Conservation (phyloP, 345 rosid species). For the Arabidopsis arenosa region DNA sequence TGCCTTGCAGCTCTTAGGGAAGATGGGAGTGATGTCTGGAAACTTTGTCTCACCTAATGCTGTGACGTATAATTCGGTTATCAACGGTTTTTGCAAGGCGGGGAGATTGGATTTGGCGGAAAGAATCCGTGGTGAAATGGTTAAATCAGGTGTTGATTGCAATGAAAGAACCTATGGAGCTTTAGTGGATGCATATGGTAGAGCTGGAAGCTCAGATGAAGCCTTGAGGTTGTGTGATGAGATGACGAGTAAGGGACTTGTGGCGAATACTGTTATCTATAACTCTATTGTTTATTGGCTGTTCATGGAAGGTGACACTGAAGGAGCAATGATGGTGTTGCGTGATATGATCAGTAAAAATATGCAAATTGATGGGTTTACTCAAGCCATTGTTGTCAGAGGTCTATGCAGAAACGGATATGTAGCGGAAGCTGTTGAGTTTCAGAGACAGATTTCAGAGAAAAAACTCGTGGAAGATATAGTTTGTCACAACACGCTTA, state of each 20-base stretch:
- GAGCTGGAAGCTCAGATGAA: slow-evolving; percentile 57
- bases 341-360: slow-evolving; percentile 57
- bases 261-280: slow-evolving; percentile 58
- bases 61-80: slow-evolving; percentile 61
- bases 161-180: slow-evolving; percentile 72
- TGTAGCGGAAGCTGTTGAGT: slow-evolving; percentile 53
- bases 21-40: slow-evolving; percentile 59
- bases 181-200: slow-evolving; percentile 67
- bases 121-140: slow-evolving; percentile 52
- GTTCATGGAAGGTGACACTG: slow-evolving; percentile 57
- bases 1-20: slow-evolving; percentile 50
- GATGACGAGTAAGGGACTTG: slow-evolving; percentile 66
- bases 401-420: slow-evolving; percentile 58
- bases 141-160: slow-evolving; percentile 55
- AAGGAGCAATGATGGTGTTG: slow-evolving; percentile 53
- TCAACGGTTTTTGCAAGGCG: slow-evolving; percentile 67
- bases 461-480: slow-evolving; percentile 57
- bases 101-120: slow-evolving; percentile 60
- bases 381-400: slow-evolving; percentile 55
- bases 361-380: slow-evolving; percentile 52
- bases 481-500: slow-evolving; percentile 59
- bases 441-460: slow-evolving; percentile 52
- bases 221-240: slow-evolving; percentile 61
- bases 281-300: slow-evolving; percentile 69
- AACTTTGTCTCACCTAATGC: slow-evolving; percentile 53